Percentiles rank a stretch among this genome's conserved stretches.
Conservation (phyloP, 176 grass and related monocot species). For the Alopecurus myosuroides region DNA sequence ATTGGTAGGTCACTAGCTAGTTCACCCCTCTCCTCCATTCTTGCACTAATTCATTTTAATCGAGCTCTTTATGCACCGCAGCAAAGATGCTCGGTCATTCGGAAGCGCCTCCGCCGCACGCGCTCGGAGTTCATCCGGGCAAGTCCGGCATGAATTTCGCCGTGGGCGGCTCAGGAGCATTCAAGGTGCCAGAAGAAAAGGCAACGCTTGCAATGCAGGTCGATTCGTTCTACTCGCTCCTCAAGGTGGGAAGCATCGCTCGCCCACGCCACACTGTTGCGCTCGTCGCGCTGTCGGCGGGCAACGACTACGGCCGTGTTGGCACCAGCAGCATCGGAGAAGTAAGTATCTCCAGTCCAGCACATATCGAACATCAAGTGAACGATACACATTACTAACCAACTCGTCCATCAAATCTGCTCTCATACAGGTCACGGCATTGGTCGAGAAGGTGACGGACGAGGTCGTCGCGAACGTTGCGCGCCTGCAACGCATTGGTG, state of each 20-base stretch:
- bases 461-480: neutral
- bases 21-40: neutral
- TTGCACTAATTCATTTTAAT: too few relatives aligned
- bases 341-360: neutral
- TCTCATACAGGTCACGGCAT: neutral
- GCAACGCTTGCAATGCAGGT: neutral
- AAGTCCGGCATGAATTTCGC: neutral
- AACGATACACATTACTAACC: too few relatives aligned
- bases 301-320: neutral
- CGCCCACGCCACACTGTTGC: neutral
- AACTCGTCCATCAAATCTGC: too few relatives aligned
- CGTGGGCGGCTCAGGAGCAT: neutral
- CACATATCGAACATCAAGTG: too few relatives aligned
- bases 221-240: neutral
- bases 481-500: neutral
- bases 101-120: neutral
- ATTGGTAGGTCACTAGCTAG: neutral
- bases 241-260: neutral
- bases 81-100: slow-evolving; percentile 2
- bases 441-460: neutral
- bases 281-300: neutral
- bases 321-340: neutral
- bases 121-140: neutral
- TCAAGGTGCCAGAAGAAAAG: neutral
- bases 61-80: neutral